Percentiles rank a stretch among this genome's conserved stretches.
Evolutionary conservation across 305 asterid species (phyloP).

Genomic region (Fraxinus dipetala): DNA sequence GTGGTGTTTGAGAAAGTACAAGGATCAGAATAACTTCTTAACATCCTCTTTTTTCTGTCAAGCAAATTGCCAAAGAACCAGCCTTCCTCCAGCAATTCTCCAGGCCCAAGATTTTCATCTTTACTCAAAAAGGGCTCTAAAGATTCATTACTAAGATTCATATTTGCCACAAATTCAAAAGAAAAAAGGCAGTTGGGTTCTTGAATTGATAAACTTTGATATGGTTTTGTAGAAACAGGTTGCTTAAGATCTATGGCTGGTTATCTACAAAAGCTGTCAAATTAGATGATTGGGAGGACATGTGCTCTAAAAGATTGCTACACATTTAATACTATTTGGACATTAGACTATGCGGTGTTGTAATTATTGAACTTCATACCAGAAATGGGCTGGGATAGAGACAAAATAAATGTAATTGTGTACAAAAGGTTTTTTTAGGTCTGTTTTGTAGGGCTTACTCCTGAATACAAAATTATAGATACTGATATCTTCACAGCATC

Average conservation of each 20-base stretch:
- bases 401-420: neutral
- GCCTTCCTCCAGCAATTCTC: constrained; percentile 36
- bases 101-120: constrained; percentile 30
- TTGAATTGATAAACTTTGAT: neutral
- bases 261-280: constrained; percentile 23
- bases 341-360: constrained; percentile 6
- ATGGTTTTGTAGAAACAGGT: constrained; percentile 5
- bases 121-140: neutral
- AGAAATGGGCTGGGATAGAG: neutral
- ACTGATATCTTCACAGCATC: neutral
- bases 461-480: neutral
- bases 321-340: constrained; percentile 16
- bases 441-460: neutral
- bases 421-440: neutral
- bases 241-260: neutral
- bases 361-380: neutral
- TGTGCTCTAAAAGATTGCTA: constrained; percentile 19
- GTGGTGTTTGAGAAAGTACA: constrained; percentile 24
- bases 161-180: neutral
- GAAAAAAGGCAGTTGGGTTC: neutral
- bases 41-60: constrained; percentile 34
- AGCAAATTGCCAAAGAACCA: constrained; percentile 49
- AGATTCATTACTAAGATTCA: constrained; percentile 17
- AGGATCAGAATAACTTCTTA: constrained; percentile 43
- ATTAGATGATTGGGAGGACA: constrained; percentile 26